Evolutionary conservation across 805 yeast species (phyloP), one percentile per base, ranked within the genome.

Genomic region (Saturnispora halmiae): DNA sequence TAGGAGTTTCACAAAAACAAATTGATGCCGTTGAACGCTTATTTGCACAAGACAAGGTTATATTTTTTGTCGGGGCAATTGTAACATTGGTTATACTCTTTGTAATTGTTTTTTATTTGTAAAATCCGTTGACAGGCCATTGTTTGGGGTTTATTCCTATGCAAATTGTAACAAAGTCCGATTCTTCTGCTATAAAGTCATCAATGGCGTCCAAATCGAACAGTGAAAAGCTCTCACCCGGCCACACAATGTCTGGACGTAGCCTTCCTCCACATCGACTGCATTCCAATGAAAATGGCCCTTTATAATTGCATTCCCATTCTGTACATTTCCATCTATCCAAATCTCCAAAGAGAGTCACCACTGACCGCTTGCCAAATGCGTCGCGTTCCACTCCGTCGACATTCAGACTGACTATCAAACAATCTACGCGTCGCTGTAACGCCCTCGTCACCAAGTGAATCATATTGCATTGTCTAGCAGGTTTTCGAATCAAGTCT

Each of bases 161-260:
- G 13, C 87, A 94, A 38, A 86, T 62, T 3, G n/a, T n/a, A n/a
- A 85, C 77, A 52, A 87, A 60, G 52, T 86, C 95, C 18, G 83
- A 79, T 4, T 59, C 59, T 20, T 64, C 52, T 48, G 74, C 70
- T 5, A 85, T 67, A 50, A 82, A 86, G 33, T 72, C 75, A 60
- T 86, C 95, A 4, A 84, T 85, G 32, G 62, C 62, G 45, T 77
- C 79, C 43, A 87, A 71, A 10, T 69, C 70, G 36, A 61, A 61
- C 41, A 83, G 58, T 0, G 94, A 85, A 34, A 87, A 62, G 13
- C 86, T 70, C 59, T 87, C 96, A n/a, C 96, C 96, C 60, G 82
- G 85, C 96, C 95, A 87, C 5, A 86, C 88, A 3, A 87, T 94
- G 0, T 92, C 95, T 0, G 96, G 96, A 18, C 96, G 66, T 43